These are phyloP conservation scores for Botryotinia narcissicola DNA, from an alignment of 2,329 filamentous ascomycete species.

Conservation along the genomic window DNA sequence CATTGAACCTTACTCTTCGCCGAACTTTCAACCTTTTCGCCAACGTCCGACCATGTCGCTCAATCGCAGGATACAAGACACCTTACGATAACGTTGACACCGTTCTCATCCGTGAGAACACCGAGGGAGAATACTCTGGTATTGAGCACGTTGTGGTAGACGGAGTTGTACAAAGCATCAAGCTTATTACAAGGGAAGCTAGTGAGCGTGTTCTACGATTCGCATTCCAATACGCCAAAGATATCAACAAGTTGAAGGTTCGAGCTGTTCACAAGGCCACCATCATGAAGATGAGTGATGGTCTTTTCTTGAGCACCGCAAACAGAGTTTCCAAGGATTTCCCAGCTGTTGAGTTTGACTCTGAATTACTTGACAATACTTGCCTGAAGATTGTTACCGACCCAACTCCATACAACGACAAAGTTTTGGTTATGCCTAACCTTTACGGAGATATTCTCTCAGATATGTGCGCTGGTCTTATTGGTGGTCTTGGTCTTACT, in stretches of 20 bases:
- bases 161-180: constrained; percentile 98
- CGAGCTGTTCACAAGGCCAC: constrained; percentile 99
- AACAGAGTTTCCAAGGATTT: constrained; percentile 89
- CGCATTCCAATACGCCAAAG: constrained; percentile 96
- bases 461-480: constrained; percentile 98
- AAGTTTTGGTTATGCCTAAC: constrained; percentile 97
- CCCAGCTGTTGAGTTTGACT: constrained; percentile 93
- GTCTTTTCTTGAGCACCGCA: constrained; percentile 90
- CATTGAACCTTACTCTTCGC: constrained; percentile 96
- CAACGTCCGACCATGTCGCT: constrained; percentile 97
- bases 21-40: constrained; percentile 99
- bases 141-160: constrained; percentile 98
- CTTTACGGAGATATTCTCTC: constrained; percentile 99
- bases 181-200: constrained; percentile 95
- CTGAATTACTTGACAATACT: constrained; percentile 97
- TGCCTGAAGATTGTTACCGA: constrained; percentile 99
- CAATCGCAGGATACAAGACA: constrained; percentile 96
- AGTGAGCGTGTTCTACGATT: constrained; percentile 94
- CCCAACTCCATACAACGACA: constrained; percentile 96
- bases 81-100: constrained; percentile 97
- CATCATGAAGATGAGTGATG: constrained; percentile 99
- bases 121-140: constrained; percentile 98
- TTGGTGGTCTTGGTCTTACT: constrained; percentile 94
- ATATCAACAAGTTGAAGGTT: constrained; percentile 93
- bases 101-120: constrained; percentile 98